Percentiles rank a stretch among this genome's conserved stretches.
phyloP scores from a whole-genome alignment of 164 flowering plant genomes.

The Cinnamomum chago region DNA sequence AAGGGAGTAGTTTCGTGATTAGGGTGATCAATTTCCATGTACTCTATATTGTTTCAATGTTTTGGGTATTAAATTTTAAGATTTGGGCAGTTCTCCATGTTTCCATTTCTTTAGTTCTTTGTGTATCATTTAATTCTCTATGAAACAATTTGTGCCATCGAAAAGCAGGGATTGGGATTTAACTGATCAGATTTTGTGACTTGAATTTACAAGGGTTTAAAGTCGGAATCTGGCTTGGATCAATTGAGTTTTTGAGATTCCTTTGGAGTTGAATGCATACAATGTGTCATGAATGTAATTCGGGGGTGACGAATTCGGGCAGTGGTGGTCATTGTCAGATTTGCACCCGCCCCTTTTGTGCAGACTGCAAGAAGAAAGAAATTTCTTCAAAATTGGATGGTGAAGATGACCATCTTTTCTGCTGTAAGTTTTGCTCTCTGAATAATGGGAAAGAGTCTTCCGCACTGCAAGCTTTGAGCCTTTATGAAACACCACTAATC shows the following conservation, averaged over 20 bases:
- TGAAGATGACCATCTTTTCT: slow-evolving; percentile 10
- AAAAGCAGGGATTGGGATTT: not conserved
- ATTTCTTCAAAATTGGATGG: slow-evolving; percentile 12
- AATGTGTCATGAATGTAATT: slow-evolving; percentile 39
- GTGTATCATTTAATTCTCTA: not conserved
- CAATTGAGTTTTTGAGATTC: not conserved
- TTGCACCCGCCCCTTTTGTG: not conserved
- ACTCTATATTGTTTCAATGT: not conserved
- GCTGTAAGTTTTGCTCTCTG: slow-evolving; percentile 36
- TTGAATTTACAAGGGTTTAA: slow-evolving; percentile 13
- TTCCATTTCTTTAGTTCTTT: too few species aligned
- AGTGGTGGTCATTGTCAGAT: slow-evolving; percentile 5
- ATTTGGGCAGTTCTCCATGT: not conserved
- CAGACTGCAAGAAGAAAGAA: slow-evolving; percentile 9
- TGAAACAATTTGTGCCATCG: not conserved
- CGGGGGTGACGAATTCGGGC: slow-evolving; percentile 13
- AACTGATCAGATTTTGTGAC: not conserved
- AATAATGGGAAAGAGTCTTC: slow-evolving; percentile 26
- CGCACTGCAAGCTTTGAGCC: slow-evolving; percentile 23
- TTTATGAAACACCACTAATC: slow-evolving; percentile 26
- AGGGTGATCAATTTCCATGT: not conserved
- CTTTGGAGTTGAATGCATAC: slow-evolving; percentile 26
- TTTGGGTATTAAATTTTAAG: not conserved
- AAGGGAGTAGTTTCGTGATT: not conserved
- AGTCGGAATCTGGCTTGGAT: not conserved